Base-by-base conservation (phyloP, 2,329 filamentous ascomycete species). In the Taxawa tesnikishii region DNA sequence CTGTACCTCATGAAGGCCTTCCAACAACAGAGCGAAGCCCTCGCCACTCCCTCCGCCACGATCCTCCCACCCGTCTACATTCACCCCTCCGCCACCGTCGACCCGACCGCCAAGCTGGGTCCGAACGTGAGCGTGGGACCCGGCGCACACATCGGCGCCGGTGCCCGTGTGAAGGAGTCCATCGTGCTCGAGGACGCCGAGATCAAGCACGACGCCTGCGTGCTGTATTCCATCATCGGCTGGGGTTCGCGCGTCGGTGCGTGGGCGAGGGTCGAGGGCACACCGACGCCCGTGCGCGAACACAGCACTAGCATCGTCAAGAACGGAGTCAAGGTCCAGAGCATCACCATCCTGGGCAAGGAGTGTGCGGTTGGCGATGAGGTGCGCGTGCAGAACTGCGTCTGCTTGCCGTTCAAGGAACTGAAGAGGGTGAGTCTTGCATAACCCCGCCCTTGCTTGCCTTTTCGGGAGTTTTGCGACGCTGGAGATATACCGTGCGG, bases 181-280 rank as follows among this genome's bases (percentile, higher is more conserved):
- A 90, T 98, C 46, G 85, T 98, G 5, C 73, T 96, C 14, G 90
- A 96, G 60, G 88, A 94, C 53, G 75, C 77, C 1, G 88, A 96
- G 62, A 82, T 98, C 62, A 93, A 87, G 67, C 90, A 96, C 58
- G 90, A 96, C 53, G 83, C 90, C 9, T 96, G 88, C 51, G 76
- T 98, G 28, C 67, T 96, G 47, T 93, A 96, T 67, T 81, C 84
- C 4, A 96, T 98, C 48, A 85, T 98, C 46, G 90, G 90, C 36
- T 96, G 90, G 90, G 83, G 81, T 60, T 92, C 85, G 65, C 83
- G 84, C 41, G 78, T 98, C 11, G 90, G 90, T 40, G 84, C 88
- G n/a, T 98, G 90, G 90, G 87, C 90, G 32, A 80, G 90, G 55
- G 88, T 98, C 15, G 90, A 98, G 61, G 90, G 90, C 33, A 94